phyloP scores from a whole-genome alignment of 768 basidiomycete species.

The Rhodotorula diobovata region DNA sequence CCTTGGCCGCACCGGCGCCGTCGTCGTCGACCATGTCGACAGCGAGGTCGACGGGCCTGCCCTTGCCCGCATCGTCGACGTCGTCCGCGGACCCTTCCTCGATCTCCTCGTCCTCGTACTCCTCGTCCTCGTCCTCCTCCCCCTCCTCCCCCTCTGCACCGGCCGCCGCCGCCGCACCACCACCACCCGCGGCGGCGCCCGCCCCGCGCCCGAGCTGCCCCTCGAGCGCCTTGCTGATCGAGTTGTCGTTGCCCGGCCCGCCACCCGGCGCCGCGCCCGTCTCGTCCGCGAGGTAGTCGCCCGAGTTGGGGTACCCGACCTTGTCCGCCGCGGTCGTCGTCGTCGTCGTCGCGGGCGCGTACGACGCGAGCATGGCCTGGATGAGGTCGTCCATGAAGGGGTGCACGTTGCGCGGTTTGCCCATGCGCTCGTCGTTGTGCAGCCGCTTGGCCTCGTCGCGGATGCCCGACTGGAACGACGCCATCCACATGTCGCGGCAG shows the following conservation, averaged over 20 bases:
- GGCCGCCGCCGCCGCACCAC: background rate
- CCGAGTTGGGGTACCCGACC: conserved; percentile 39
- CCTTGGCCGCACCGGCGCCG: conserved; percentile 42
- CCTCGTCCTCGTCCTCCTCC: conserved; percentile 33
- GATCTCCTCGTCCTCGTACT: conserved; percentile 54
- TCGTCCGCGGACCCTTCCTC: conserved; percentile 41
- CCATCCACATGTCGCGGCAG: conserved; percentile 94
- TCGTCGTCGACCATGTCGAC: conserved; percentile 37
- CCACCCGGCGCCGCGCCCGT: conserved; percentile 35
- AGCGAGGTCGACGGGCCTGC: conserved; percentile 39
- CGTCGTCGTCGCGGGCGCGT: conserved; percentile 12
- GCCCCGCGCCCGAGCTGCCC: conserved; percentile 1
- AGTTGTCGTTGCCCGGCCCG: conserved; percentile 34
- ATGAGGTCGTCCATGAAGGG: conserved; percentile 44
- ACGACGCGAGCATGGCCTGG: conserved; percentile 32
- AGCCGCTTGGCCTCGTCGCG: conserved; percentile 46
- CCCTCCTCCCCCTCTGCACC: conserved; percentile 11
- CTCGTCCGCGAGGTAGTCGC: conserved; percentile 41
- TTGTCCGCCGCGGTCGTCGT: conserved; percentile 12
- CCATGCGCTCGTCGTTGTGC: conserved; percentile 29
- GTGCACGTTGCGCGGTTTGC: conserved; percentile 40
- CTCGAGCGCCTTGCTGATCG: conserved; percentile 5
- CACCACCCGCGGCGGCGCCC: background rate
- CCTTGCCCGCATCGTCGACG: conserved; percentile 37
- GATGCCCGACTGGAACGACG: conserved; percentile 67